Conservation (phyloP, 305 asterid species). For the Petunia hybrid region DNA sequence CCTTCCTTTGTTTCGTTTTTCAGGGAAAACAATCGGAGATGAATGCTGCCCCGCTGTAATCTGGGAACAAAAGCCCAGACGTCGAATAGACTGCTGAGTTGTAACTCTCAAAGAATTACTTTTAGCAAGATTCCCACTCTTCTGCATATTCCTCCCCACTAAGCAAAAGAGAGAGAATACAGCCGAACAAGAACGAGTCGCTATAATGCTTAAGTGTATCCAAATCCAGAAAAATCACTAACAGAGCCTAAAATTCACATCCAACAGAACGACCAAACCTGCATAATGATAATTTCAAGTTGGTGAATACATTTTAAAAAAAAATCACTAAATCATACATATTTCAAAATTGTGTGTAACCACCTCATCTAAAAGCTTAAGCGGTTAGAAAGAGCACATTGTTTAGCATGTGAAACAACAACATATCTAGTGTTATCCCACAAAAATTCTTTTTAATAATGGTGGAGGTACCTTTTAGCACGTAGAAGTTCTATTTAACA, state of each 20-base stretch:
- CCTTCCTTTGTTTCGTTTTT: conserved; percentile 81
- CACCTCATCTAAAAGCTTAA: too few relatives aligned
- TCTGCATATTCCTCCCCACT: conserved; percentile 66
- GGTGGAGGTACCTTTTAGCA: too few relatives aligned
- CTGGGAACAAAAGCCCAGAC: conserved; percentile 88
- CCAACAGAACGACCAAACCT: conserved; percentile 18
- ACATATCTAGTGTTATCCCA: too few relatives aligned
- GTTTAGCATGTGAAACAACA: too few relatives aligned
- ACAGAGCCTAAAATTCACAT: conserved; percentile 24
- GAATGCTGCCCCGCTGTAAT: conserved; percentile 82
- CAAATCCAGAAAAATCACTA: conserved; percentile 10
- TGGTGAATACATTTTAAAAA: not conserved
- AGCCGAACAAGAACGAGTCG: conserved; percentile 21
- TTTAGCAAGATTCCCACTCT: conserved; percentile 70
- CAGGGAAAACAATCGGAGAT: conserved; percentile 88
- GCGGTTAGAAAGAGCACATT: too few relatives aligned
- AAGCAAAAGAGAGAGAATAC: conserved; percentile 32
- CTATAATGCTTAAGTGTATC: conserved; percentile 22
- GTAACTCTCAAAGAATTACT: conserved; percentile 74
- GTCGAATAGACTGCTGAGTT: conserved; percentile 91
- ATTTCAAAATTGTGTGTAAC: not conserved
- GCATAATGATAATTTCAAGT: conserved; percentile 22
- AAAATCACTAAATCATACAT: not conserved
- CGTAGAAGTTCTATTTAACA: too few relatives aligned
- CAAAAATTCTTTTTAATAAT: too few relatives aligned